Evolutionary conservation across 371 early-diverging fungal genomes (phyloP), one percentile per base, ranked within the genome.

Genomic region (Parasitella parasitica): DNA sequence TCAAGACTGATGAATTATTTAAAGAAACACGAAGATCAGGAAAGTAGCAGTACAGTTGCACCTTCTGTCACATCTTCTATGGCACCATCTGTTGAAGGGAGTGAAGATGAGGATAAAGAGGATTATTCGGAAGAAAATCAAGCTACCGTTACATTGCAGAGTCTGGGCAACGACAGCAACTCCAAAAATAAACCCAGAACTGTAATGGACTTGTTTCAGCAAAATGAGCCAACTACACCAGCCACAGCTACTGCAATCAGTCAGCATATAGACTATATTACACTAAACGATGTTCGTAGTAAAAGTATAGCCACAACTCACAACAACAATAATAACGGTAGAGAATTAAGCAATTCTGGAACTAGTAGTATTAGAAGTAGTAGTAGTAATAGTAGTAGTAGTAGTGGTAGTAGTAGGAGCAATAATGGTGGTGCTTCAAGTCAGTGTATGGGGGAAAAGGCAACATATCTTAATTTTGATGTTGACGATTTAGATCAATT

Each of bases 1-100:
- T 61, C 74, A 5, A 63, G 76, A 4, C 54, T 80, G 7, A 70
- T 80, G 64, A 73, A 70, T 18, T 80, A 80, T 53, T 38, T 77
- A 13, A 73, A 72, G 36, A 68, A 76, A 1, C 62, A 76, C 4
- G 80, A 76, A 36, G 71, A 75, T 30, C 62, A 57, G 36, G 43
- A 67, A 15, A 39, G 24, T 15, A 46, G 35, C 15, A 26, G 20
- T 11, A 24, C 56, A n/a, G 37, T 16, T 1, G 24, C 20, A 48
- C 22, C 59, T 11, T 43, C 49, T 12, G 28, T 22, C 0, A 16
- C 24, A 2, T 34, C 46, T 12, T 4, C 61, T 20, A 28, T n/a
- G 15, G 20, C 46, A 12, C 13, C 46, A 46, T 7, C 53, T 6
- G 8, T 37, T 41, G 18, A 56, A 18, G 50, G 3, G 7, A 57